phyloP scores from a whole-genome alignment of 2,329 filamentous ascomycete species.

The Lomentospora prolificans region DNA sequence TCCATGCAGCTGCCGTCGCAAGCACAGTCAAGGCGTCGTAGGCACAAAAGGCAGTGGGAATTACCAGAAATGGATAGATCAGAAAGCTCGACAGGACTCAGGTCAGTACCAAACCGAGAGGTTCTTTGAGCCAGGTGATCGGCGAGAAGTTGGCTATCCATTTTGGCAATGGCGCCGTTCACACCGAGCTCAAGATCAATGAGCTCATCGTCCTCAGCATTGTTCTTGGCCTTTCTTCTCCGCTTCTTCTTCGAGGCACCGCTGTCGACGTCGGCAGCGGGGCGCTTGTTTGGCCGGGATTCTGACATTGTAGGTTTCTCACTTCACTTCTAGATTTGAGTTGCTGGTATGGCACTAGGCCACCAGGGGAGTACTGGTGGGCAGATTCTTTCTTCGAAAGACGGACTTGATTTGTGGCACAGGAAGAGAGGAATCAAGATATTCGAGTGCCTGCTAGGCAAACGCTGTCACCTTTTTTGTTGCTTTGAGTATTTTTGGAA shows the following conservation, averaged over 20 bases:
- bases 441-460: too few species aligned
- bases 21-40: neutral
- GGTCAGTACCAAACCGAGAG: slow-evolving; percentile 64
- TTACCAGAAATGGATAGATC: slow-evolving; percentile 72
- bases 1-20: neutral
- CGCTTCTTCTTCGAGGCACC: slow-evolving; percentile 24
- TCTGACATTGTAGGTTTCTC: slow-evolving; percentile 16
- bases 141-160: slow-evolving; percentile 75
- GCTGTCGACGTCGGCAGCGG: slow-evolving; percentile 34
- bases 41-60: neutral
- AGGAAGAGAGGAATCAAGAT: too few species aligned
- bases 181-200: slow-evolving; percentile 62
- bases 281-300: slow-evolving; percentile 44
- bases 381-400: too few species aligned
- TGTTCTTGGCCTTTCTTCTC: slow-evolving; percentile 46
- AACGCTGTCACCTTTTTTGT: too few species aligned
- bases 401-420: too few species aligned
- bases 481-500: too few species aligned
- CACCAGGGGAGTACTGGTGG: neutral
- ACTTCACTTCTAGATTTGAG: neutral
- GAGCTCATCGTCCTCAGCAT: slow-evolving; percentile 40
- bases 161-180: slow-evolving; percentile 69
- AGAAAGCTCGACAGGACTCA: slow-evolving; percentile 75
- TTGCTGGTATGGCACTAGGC: neutral
- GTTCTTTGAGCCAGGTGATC: slow-evolving; percentile 78